These are phyloP conservation scores for Trichosporon sp. DNA, from an alignment of 1,284 basidiomycete genomes.

Conservation along the genomic window DNA sequence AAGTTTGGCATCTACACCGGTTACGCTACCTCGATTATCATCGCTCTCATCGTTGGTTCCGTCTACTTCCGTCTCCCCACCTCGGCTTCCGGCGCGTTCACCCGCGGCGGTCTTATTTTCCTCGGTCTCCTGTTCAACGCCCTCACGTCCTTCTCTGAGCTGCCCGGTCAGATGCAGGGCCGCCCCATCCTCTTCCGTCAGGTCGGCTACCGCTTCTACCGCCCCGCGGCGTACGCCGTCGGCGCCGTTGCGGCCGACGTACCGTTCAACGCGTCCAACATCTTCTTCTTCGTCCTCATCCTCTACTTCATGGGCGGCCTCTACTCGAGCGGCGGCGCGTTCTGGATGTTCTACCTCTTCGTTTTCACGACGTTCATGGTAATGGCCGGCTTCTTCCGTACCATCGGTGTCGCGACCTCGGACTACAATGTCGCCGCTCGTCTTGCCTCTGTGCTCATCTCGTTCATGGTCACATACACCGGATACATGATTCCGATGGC, in stretches of 20 bases:
- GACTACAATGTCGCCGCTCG: conserved; percentile 55
- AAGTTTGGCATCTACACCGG: conserved; percentile 73
- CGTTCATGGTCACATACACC: conserved; percentile 48
- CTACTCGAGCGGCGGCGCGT: conserved; percentile 50
- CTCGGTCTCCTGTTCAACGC: conserved; percentile 63
- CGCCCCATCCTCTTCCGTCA: conserved; percentile 62
- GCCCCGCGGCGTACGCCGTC: conserved; percentile 54
- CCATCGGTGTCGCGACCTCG: conserved; percentile 51
- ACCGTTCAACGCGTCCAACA: conserved; percentile 52
- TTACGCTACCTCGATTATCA: conserved; percentile 56
- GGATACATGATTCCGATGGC: conserved; percentile 54
- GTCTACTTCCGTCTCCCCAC: conserved; percentile 68
- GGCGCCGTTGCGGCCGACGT: conserved; percentile 51
- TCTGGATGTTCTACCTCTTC: conserved; percentile 50
- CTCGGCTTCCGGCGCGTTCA: conserved; percentile 76
- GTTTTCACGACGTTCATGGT: conserved; percentile 50
- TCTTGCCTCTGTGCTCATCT: conserved; percentile 53
- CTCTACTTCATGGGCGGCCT: conserved; percentile 52
- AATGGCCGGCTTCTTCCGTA: conserved; percentile 50
- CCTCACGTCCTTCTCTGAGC: conserved; percentile 55
- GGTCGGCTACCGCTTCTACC: conserved; percentile 73
- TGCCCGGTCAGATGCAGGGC: conserved; percentile 58
- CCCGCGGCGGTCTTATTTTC: conserved; percentile 79
- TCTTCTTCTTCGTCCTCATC: conserved; percentile 53
- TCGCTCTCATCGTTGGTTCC: conserved; percentile 68